These are phyloP conservation scores for Globisporangium paroecandrum DNA, from an alignment of 352 stramenopile species.

Conservation along the genomic window DNA sequence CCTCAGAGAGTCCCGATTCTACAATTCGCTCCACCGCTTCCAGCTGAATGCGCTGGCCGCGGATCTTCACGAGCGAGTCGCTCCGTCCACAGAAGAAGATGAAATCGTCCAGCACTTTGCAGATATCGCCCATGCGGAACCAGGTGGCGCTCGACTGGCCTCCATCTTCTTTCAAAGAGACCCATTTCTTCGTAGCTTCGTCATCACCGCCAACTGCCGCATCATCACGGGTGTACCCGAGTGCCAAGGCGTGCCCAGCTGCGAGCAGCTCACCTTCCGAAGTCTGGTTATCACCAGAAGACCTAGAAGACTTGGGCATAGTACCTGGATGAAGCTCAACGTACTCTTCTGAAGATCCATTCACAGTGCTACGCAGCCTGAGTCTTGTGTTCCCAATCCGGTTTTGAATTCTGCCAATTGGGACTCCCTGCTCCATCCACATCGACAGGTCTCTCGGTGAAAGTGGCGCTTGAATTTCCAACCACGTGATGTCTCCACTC, in stretches of 20 bases:
- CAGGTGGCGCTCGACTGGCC: background rate
- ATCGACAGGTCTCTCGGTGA: conserved; percentile 9
- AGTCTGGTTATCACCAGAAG: background rate
- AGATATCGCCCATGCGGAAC: conserved; percentile 49
- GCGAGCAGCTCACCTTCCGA: conserved; percentile 36
- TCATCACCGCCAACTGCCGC: background rate
- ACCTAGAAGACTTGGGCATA: background rate
- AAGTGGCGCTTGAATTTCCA: conserved; percentile 30
- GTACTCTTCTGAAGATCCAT: background rate
- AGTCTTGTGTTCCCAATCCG: conserved; percentile 28
- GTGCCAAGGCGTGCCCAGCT: conserved; percentile 26
- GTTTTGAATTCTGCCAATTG: conserved; percentile 30
- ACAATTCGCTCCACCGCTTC: conserved; percentile 37
- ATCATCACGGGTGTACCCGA: conserved; percentile 29
- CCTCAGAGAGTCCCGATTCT: conserved; percentile 16
- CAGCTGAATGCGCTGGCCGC: conserved; percentile 47
- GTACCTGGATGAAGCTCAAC: conserved; percentile 9
- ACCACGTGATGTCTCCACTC: conserved; percentile 54
- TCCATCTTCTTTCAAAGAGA: background rate
- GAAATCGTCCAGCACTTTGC: conserved; percentile 23
- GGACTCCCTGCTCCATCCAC: conserved; percentile 40
- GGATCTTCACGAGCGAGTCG: conserved; percentile 54
- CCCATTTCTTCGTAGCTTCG: background rate
- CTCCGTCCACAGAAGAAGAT: conserved; percentile 44
- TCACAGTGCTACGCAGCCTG: conserved; percentile 13